Percentiles rank a stretch among this genome's conserved stretches.
Conservation (phyloP, 2,329 filamentous ascomycete genomes). For the Pseudogymnoascus sp. region DNA sequence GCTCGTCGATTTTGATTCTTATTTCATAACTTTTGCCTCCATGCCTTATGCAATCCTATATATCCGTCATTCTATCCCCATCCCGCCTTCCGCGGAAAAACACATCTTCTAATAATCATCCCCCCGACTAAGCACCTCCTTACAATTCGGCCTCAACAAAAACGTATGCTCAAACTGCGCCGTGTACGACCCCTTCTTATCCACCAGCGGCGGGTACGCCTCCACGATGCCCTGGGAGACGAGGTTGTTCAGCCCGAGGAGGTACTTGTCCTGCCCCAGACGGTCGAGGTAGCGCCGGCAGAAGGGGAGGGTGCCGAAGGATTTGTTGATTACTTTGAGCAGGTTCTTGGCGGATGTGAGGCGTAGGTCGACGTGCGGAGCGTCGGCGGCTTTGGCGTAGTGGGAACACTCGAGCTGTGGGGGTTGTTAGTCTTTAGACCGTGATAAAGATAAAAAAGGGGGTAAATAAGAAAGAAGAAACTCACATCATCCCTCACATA, state of each 20-base stretch:
- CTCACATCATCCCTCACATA: conserved; percentile 76
- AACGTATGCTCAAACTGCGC: conserved; percentile 90
- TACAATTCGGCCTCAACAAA: conserved; percentile 65
- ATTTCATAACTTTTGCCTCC: background rate
- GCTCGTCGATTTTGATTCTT: background rate
- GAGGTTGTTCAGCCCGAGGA: conserved; percentile 83
- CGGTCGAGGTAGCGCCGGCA: conserved; percentile 86
- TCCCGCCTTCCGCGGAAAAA: background rate
- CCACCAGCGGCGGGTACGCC: conserved; percentile 78
- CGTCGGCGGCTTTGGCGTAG: conserved; percentile 69
- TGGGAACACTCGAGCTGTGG: conserved; percentile 69
- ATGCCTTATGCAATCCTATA: background rate
- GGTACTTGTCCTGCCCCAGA: conserved; percentile 89
- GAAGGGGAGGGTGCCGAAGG: conserved; percentile 88
- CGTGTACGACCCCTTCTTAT: conserved; percentile 90
- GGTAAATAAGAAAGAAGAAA: no score
- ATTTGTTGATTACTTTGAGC: conserved; percentile 86
- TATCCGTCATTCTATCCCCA: background rate
- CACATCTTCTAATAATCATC: conserved; percentile 59
- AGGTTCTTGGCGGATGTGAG: conserved; percentile 77
- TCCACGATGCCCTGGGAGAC: conserved; percentile 79
- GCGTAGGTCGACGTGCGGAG: conserved; percentile 65
- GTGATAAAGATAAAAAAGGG: background rate
- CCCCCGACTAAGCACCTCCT: conserved; percentile 77
- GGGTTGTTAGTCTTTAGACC: conserved; percentile 11